Percentiles rank a stretch among this genome's conserved stretches.
Conservation (phyloP, 768 basidiomycete genomes). For the Podaxis mareebaensis region DNA sequence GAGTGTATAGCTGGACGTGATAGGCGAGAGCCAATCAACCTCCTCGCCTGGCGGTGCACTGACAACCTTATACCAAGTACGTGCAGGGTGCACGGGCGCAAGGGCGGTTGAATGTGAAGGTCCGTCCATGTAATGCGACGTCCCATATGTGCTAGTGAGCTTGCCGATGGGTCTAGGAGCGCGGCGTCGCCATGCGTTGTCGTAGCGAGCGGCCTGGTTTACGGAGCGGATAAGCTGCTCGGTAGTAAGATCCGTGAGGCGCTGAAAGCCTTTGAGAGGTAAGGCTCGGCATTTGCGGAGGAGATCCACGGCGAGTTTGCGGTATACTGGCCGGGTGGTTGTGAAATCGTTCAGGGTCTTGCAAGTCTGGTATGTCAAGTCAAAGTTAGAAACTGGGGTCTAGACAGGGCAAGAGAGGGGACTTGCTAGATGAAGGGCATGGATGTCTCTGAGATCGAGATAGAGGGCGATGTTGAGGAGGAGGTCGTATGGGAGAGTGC, state of each 20-base stretch:
- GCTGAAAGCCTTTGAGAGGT: constrained; percentile 69
- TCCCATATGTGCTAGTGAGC: constrained; percentile 28
- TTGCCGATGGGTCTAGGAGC: constrained; percentile 51
- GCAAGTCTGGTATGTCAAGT: constrained; percentile 47
- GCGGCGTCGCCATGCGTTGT: constrained; percentile 60
- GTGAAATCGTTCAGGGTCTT: constrained; percentile 61
- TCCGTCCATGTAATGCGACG: constrained; percentile 40
- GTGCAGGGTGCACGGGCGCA: constrained; percentile 12
- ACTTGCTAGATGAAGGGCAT: constrained; percentile 62
- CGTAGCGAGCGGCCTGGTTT: constrained; percentile 60
- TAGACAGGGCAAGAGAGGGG: background rate
- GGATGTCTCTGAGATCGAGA: constrained; percentile 61
- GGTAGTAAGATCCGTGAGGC: constrained; percentile 64
- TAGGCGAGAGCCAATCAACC: constrained; percentile 77
- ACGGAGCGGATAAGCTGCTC: constrained; percentile 62
- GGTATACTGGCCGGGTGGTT: constrained; percentile 67
- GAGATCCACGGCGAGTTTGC: constrained; percentile 60
- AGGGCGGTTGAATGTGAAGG: constrained; percentile 5
- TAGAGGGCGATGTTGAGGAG: constrained; percentile 66
- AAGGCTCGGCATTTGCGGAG: constrained; percentile 68
- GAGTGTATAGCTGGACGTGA: constrained; percentile 74
- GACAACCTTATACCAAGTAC: constrained; percentile 68
- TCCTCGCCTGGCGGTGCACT: constrained; percentile 66
- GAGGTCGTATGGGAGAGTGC: constrained; percentile 66
- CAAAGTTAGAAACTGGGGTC: constrained; percentile 7